These are phyloP conservation scores for Aspergillus taichungensis DNA, from an alignment of 495 filamentous ascomycete genomes.

Conservation along the genomic window DNA sequence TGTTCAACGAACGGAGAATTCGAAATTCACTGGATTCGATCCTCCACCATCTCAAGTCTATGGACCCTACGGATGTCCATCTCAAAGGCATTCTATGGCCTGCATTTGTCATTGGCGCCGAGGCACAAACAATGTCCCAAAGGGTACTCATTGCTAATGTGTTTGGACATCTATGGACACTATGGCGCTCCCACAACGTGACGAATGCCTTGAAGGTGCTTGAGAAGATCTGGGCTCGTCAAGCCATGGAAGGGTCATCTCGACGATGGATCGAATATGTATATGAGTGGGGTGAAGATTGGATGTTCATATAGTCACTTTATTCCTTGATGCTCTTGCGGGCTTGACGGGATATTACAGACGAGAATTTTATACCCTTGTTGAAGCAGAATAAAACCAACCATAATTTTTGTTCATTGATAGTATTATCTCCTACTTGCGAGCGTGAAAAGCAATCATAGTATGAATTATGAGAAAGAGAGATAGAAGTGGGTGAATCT, in stretches of 20 bases:
- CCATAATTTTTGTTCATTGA: too few species aligned
- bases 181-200: slow-evolving; percentile 13
- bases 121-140: slow-evolving; percentile 4
- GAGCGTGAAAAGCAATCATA: too few species aligned
- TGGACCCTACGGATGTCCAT: slow-evolving; percentile 1
- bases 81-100: slow-evolving; percentile 12
- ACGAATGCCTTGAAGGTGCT: slow-evolving; percentile 7
- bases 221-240: slow-evolving; percentile 1
- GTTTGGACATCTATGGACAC: slow-evolving; percentile 6
- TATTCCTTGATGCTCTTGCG: too few species aligned
- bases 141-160: neutral
- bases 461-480: too few species aligned
- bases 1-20: too few species aligned
- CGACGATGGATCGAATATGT: slow-evolving; percentile 9
- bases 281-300: slow-evolving; percentile 1
- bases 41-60: neutral
- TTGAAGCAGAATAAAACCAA: too few species aligned
- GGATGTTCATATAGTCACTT: neutral
- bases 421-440: too few species aligned
- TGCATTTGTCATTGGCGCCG: slow-evolving; percentile 14
- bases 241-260: neutral
- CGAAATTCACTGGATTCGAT: too few species aligned
- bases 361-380: too few species aligned
- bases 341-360: too few species aligned
- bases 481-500: too few species aligned